Evolutionary conservation across 306 rosid species (phyloP), one percentile per base, ranked within the genome.

Genomic region (Pterocarpus macrocarpus): DNA sequence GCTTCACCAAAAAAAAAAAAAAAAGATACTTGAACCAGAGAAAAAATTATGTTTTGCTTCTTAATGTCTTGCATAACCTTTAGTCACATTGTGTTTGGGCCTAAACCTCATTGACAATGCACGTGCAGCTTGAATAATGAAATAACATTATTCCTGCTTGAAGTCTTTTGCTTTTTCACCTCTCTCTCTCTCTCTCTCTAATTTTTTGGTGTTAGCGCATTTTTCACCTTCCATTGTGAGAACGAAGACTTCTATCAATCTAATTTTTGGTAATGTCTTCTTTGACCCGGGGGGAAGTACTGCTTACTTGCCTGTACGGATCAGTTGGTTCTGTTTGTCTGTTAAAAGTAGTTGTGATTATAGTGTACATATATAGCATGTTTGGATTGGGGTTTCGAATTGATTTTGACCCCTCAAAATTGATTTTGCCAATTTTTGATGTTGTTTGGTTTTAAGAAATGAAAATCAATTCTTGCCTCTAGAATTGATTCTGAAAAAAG

Each of bases 71-170:
- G 17, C 64, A 62, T 43, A 72, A 55, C 17, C 62, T 68, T 41
- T 0, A 22, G 28, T 53, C 17, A 32, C 13, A 49, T 58, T 62
- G 33, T 16, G 55, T 56, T 73, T 73, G 55, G 22, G 58, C 4
- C 30, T 16, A 34, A 64, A 66, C 34, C 50, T 76, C n/a, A 15
- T 77, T 34, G 38, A 44, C 58, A 17, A 39, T 1, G 14, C 56
- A 44, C 73, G 7, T 57, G 63, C 64, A 13, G 70, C 35, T 53
- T 35, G 62, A 55, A 66, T 65, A 44, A 33, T 55, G 69, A 41
- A 22, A 22, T 22, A 66, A 56, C 53, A 45, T 22, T 44, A 72
- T 43, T 74, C 17, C 32, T 75, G 36, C 56, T 67, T 8, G 71
- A 16, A 35, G 34, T 35, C 71, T 44, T 38, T 75, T 1, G 11